Percentiles rank a stretch among this genome's conserved stretches.
These are phyloP conservation scores for Lentinula aciculospora DNA, from an alignment of 768 basidiomycete species.

Conservation along the genomic window DNA sequence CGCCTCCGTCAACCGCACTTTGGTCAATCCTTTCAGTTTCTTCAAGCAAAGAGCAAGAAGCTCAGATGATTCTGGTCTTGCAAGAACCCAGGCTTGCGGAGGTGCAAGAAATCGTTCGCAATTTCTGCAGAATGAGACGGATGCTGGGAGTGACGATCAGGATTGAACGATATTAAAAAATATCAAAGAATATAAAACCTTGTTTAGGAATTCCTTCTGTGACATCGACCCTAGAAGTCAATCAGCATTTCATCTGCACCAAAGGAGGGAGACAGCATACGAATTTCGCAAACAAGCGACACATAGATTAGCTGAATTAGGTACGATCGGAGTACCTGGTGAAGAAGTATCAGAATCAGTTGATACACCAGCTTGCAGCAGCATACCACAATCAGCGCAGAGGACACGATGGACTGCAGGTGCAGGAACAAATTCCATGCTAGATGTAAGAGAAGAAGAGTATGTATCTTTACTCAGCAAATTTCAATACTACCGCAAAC, in stretches of 20 bases:
- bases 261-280: constrained; percentile 32
- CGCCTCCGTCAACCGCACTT: constrained; percentile 95
- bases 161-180: background rate
- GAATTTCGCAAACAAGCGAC: constrained; percentile 86
- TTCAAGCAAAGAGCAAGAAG: constrained; percentile 91
- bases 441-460: background rate
- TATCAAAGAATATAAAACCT: constrained; percentile 32
- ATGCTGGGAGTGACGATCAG: constrained; percentile 39
- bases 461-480: constrained; percentile 5
- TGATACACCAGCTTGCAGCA: background rate
- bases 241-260: background rate
- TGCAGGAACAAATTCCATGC: constrained; percentile 76
- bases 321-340: constrained; percentile 77
- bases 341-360: constrained; percentile 4
- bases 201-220: constrained; percentile 98
- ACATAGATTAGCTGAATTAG: constrained; percentile 90
- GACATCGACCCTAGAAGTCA: constrained; percentile 74
- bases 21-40: constrained; percentile 89
- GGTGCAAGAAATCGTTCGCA: constrained; percentile 96
- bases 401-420: constrained; percentile 79
- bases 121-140: constrained; percentile 90
- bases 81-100: constrained; percentile 80
- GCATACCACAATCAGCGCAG: constrained; percentile 83
- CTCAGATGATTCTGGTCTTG: constrained; percentile 87
- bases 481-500: background rate